phyloP scores from a whole-genome alignment of 2,329 filamentous ascomycete species.

The Westerdykella aurantiaca region DNA sequence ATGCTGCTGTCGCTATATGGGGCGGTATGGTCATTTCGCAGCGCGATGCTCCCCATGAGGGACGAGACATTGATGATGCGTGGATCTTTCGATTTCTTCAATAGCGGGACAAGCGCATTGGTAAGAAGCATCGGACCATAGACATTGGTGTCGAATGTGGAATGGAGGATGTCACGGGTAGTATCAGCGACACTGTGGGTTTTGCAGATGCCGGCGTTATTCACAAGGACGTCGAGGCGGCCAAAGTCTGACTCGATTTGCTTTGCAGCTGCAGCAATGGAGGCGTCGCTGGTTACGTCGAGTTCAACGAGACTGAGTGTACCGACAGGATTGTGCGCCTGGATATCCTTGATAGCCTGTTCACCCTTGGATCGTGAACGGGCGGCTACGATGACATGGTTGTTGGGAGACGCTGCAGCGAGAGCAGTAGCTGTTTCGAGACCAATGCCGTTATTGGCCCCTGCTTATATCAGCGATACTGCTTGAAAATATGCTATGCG shows the following conservation, averaged over 20 bases:
- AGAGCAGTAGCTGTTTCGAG: constrained; percentile 29
- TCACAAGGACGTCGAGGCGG: constrained; percentile 72
- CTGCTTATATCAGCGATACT: constrained; percentile 11
- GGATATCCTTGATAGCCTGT: constrained; percentile 23
- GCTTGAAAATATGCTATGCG: not conserved
- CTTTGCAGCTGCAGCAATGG: constrained; percentile 31
- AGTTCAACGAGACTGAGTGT: constrained; percentile 30
- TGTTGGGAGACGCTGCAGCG: constrained; percentile 18
- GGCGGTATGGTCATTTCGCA: constrained; percentile 12
- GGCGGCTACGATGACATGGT: constrained; percentile 35
- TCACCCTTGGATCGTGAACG: constrained; percentile 30
- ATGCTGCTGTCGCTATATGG: constrained; percentile 1
- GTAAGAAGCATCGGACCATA: constrained; percentile 32
- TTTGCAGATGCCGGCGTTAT: constrained; percentile 65
- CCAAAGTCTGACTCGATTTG: constrained; percentile 23
- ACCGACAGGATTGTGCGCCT: constrained; percentile 24
- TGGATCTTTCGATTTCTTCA: constrained; percentile 25
- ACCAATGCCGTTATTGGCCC: constrained; percentile 34
- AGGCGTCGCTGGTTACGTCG: constrained; percentile 31
- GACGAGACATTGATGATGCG: constrained; percentile 36
- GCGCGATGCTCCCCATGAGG: constrained; percentile 27
- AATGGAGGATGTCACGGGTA: constrained; percentile 15
- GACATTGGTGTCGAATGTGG: constrained; percentile 35
- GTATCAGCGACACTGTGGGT: constrained; percentile 4
- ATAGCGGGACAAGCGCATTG: constrained; percentile 27